Base-by-base conservation (phyloP, 2,329 filamentous ascomycete genomes). In the Phyllosticta citriasiana region DNA sequence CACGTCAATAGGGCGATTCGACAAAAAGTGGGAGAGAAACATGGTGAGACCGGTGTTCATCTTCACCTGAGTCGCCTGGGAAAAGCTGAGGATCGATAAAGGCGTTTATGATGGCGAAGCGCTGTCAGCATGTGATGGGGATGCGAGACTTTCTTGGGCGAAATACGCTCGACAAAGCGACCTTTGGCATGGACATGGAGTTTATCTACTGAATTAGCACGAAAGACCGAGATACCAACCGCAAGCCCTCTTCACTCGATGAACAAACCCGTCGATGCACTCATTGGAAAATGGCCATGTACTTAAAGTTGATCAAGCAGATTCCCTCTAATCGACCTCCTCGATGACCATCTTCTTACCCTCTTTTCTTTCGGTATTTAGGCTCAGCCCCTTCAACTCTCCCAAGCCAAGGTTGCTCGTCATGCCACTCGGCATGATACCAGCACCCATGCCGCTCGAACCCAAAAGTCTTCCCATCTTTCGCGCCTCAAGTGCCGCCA, bases 401-500 rank as follows among this genome's bases (percentile, higher is more conserved):
- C 70, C 67, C n/a, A 76, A 66, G 53, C 68, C 65, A 52, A 75
- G 65, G 65, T 63, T 53, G 10, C 64, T 58, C 57, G 56, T 57
- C 51, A 61, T 56, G 10, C 19, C 63, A 62, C 61, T 51, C 35
- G 57, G 53, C 10, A 47, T 50, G 6, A 67, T 57, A 33, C 61
- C 71, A n/a, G 16, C 54, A 67, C 63, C 24, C 53, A 63, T 59
- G 61, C 57, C 1, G 40, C 60, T 61, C 63, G 30, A 35, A 7
- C 27, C 55, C 4, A 57, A 19, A 7, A 24, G 9, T 19, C 5
- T 9, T 8, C 52, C 19, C 52, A 25, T 25, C 9, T 53, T 78
- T 82, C 84, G 86, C 62, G 80, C 82, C 65, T 85, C 80, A 63
- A 91, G 68, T 56, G 82, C 86, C 69, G 89, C 87, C 10, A 85